Evolutionary conservation across 2,329 filamentous ascomycete genomes (phyloP), one percentile per base, ranked within the genome.

Genomic region (Zymoseptoria ardabiliae): DNA sequence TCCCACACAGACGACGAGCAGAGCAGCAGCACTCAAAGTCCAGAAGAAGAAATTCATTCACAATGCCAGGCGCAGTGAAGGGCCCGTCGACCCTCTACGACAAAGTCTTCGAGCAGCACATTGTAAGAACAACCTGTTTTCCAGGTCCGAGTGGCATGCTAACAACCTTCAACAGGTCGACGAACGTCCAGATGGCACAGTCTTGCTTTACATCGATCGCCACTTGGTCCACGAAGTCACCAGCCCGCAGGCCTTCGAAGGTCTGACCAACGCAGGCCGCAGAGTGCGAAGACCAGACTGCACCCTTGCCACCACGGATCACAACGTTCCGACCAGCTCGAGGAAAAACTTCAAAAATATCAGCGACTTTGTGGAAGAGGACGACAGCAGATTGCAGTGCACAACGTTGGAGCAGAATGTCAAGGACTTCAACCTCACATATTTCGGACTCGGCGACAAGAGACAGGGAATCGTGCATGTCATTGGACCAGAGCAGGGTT

Each of bases 221-320:
- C 94, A 99, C 81, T 83, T 99, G 63, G 92, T 97, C 63, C 94
- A 99, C 75, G 94, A 99, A 81, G 94, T 99, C 74, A 99, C 94
- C 69, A 97, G 93, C 70, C 94, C 94, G 64, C 94, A 97, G 90
- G 94, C 94, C 53, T 99, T 97, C 71, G 94, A 99, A 75, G 93
- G 93, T 55, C 84, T 97, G 57, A 89, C 88, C 74, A 96, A 96
- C 76, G 92, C 94, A 54, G 85, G 85, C 66, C 87, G 94, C 63
- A 85, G 86, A 76, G 92, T 99, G 64, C 87, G 94, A 77, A 84
- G 94, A 78, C 92, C 93, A 61, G 94, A 99, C 78, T 97, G 93
- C 82, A 97, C 94, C 68, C 84, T 99, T 61, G 93, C 90, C 59
- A 99, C 94, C 51, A 95, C 92, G 62, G 94, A 99, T 77, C 93